Conservation (phyloP, 768 basidiomycete species). For the Mrakia blollopis region DNA sequence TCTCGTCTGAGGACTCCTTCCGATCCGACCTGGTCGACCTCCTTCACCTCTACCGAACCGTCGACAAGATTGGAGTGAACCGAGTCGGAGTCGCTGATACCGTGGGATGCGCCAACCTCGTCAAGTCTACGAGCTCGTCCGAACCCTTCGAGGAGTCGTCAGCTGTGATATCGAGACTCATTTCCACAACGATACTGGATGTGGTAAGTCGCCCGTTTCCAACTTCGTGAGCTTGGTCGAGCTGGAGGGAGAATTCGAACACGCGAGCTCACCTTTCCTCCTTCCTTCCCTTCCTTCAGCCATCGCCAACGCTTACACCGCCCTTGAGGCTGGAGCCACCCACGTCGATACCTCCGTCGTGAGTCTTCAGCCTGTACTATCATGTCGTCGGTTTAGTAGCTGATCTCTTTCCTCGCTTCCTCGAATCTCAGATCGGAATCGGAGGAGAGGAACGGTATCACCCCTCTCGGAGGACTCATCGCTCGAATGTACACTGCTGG, state of each 20-base stretch:
- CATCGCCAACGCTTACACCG: slow-evolving; percentile 96
- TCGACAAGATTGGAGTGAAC: slow-evolving; percentile 98
- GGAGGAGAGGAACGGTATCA: slow-evolving; percentile 99
- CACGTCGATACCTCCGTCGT: slow-evolving; percentile 86
- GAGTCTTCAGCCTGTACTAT: background rate
- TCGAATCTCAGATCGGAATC: slow-evolving; percentile 70
- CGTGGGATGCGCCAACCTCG: slow-evolving; percentile 96
- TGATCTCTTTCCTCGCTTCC: background rate
- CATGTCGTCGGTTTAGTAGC: too few relatives aligned
- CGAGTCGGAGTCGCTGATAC: slow-evolving; percentile 99
- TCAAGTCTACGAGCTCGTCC: slow-evolving; percentile 96
- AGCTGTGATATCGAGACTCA: slow-evolving; percentile 97
- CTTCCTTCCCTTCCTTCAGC: slow-evolving; percentile 40
- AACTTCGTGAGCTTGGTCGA: too few relatives aligned
- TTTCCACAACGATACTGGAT: slow-evolving; percentile 89
- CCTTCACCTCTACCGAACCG: slow-evolving; percentile 96
- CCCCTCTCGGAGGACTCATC: slow-evolving; percentile 91
- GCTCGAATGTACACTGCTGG: slow-evolving; percentile 62
- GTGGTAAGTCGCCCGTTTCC: slow-evolving; percentile 41
- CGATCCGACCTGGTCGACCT: slow-evolving; percentile 98
- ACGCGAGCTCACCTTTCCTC: too few relatives aligned
- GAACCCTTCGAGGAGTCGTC: slow-evolving; percentile 93
- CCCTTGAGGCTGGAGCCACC: slow-evolving; percentile 96
- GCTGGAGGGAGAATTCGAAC: too few relatives aligned
- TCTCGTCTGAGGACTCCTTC: slow-evolving; percentile 99